A percentile compares a stretch with the other conserved stretches of the same genome.
Conservation (phyloP, 441 rosid genomes). For the Gossypium laxum region DNA sequence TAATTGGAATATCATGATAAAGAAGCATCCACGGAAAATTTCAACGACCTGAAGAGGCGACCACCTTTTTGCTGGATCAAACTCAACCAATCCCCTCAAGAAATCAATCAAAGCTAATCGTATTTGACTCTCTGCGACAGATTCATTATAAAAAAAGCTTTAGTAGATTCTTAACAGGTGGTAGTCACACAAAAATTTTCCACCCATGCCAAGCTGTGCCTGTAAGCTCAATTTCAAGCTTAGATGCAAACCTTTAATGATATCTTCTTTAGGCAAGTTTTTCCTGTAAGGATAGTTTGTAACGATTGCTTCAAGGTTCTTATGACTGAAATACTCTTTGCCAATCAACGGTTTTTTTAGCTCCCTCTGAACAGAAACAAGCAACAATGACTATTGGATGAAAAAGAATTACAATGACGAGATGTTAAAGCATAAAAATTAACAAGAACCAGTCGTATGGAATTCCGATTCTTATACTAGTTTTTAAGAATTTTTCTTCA, state of each 20-base stretch:
- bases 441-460: neutral
- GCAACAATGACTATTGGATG: conserved; percentile 16
- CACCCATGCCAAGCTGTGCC: neutral
- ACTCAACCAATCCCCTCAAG: conserved; percentile 93
- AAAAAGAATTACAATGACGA: conserved; percentile 11
- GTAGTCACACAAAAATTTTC: conserved; percentile 1
- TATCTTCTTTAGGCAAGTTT: conserved; percentile 70
- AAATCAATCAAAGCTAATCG: conserved; percentile 92
- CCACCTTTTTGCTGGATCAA: conserved; percentile 98
- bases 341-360: conserved; percentile 76
- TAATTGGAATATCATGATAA: conserved; percentile 10
- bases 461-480: neutral
- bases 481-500: neutral
- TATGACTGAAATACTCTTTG: conserved; percentile 88
- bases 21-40: conserved; percentile 13
- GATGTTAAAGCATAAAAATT: neutral
- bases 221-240: conserved; percentile 3
- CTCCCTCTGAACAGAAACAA: conserved; percentile 61
- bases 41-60: conserved; percentile 85
- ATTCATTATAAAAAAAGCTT: conserved; percentile 14
- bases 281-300: conserved; percentile 74
- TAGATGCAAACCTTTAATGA: conserved; percentile 54
- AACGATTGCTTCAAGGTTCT: conserved; percentile 88
- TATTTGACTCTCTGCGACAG: conserved; percentile 61
- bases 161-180: conserved; percentile 14